A percentile compares a stretch with the other conserved stretches of the same genome.
Conservation (phyloP, 2,329 filamentous ascomycete genomes). For the Trichoderma sp. region DNA sequence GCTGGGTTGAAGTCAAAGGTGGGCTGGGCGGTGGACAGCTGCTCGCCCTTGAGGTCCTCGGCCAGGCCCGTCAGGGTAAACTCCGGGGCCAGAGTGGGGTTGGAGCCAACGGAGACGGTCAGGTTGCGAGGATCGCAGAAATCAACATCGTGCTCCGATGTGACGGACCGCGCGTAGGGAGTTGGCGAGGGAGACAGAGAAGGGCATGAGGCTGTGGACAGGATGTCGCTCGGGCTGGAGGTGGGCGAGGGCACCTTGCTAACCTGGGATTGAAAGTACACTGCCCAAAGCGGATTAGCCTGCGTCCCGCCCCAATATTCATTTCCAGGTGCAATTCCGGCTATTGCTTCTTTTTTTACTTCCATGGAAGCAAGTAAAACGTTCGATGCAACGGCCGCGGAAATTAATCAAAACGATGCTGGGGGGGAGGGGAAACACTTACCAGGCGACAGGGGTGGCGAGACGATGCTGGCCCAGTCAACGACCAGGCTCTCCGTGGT, state of each 20-base stretch:
- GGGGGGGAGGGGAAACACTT: slow-evolving; percentile 50
- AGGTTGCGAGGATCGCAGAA: slow-evolving; percentile 92
- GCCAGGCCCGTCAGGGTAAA: slow-evolving; percentile 67
- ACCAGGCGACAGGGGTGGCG: slow-evolving; percentile 90
- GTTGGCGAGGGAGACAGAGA: slow-evolving; percentile 87
- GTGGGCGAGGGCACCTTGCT: slow-evolving; percentile 61
- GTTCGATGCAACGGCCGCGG: slow-evolving; percentile 5
- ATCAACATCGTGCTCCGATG: slow-evolving; percentile 72
- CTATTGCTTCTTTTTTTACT: not conserved
- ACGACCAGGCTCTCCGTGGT: slow-evolving; percentile 72
- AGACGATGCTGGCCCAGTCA: slow-evolving; percentile 76
- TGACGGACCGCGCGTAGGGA: slow-evolving; percentile 69
- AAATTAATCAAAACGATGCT: not conserved
- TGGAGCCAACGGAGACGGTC: slow-evolving; percentile 63
- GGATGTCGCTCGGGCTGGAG: slow-evolving; percentile 67
- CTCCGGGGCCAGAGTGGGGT: slow-evolving; percentile 56
- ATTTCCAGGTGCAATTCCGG: slow-evolving; percentile 8
- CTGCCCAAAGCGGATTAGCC: slow-evolving; percentile 46
- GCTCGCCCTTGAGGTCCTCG: slow-evolving; percentile 59
- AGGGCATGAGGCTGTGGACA: slow-evolving; percentile 75
- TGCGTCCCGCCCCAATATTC: slow-evolving; percentile 31
- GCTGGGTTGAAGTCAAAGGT: slow-evolving; percentile 56
- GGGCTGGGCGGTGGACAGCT: slow-evolving; percentile 49
- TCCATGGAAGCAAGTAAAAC: slow-evolving; percentile 2
- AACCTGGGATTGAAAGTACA: slow-evolving; percentile 52